Evolutionary conservation across 192 early-diverging fungal species (phyloP).

Genomic region (Umbelopsis sp.): DNA sequence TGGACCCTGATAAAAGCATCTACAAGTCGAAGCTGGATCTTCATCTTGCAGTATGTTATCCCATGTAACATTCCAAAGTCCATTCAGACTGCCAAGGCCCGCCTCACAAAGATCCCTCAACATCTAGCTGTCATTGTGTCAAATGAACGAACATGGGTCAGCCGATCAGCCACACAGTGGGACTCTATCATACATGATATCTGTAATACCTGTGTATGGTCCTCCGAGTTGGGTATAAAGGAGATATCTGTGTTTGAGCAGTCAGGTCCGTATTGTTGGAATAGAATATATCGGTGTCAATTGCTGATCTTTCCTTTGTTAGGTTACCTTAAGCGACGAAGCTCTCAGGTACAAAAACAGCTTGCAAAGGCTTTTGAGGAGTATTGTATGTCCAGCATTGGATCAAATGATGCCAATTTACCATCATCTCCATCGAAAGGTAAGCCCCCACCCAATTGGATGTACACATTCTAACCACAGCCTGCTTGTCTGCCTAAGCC

Average conservation of each 20-base stretch:
- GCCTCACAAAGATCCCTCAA: constrained; percentile 9
- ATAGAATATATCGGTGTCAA: neutral
- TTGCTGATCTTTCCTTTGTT: neutral
- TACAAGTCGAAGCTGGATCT: constrained; percentile 12
- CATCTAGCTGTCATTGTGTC: constrained; percentile 17
- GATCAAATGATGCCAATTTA: neutral
- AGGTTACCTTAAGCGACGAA: constrained; percentile 2
- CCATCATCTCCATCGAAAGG: neutral
- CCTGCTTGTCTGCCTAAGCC: too few relatives aligned
- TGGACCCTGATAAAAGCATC: neutral
- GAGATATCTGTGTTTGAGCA: neutral
- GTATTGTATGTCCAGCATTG: neutral
- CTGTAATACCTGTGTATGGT: constrained; percentile 8
- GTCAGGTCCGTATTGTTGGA: neutral
- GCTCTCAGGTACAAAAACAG: neutral
- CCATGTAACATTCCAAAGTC: neutral
- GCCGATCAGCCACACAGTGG: neutral
- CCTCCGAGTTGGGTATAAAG: neutral
- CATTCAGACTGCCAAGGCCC: neutral
- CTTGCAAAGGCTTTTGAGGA: constrained; percentile 5
- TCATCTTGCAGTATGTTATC: neutral
- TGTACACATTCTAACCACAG: neutral
- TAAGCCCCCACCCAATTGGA: neutral
- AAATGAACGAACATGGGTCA: neutral
- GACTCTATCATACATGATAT: neutral